Evolutionary conservation across 139 green algal species (phyloP).

Genomic region (Gonium pectorale): DNA sequence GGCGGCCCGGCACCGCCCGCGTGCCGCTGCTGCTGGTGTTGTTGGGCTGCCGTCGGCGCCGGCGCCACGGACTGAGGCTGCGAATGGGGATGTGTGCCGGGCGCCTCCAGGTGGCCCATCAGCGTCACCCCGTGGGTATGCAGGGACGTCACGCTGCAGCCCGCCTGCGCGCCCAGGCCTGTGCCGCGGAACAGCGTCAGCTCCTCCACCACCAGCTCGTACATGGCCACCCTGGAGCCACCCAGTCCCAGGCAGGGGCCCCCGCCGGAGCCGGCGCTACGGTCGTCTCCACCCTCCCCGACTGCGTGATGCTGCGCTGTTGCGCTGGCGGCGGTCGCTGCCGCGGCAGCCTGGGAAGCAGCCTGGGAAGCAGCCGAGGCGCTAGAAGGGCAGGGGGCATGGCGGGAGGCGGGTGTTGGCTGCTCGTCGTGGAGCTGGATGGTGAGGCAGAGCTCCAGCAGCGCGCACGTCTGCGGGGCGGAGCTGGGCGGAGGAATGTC

Average conservation of each 20-base stretch:
- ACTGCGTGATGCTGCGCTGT: too few relatives aligned
- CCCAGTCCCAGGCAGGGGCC: background rate
- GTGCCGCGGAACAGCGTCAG: slow-evolving; percentile 22
- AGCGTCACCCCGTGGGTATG: slow-evolving; percentile 41
- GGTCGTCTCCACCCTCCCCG: too few relatives aligned
- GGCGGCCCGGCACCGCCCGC: background rate
- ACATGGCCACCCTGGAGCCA: background rate
- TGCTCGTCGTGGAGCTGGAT: slow-evolving; percentile 19
- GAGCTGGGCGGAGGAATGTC: background rate
- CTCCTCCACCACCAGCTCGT: slow-evolving; percentile 10
- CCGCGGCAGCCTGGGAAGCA: background rate
- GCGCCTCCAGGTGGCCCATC: slow-evolving; percentile 5
- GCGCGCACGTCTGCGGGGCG: background rate
- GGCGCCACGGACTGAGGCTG: too few relatives aligned
- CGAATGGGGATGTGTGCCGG: too few relatives aligned
- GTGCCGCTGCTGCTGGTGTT: slow-evolving; percentile 15
- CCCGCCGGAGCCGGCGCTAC: background rate
- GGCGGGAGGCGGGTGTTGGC: too few relatives aligned
- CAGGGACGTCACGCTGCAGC: slow-evolving; percentile 1
- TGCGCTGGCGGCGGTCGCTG: background rate
- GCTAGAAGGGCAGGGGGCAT: background rate
- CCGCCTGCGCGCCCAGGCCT: background rate
- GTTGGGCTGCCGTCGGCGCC: background rate
- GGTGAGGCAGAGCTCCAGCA: slow-evolving; percentile 12
- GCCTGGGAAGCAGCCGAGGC: background rate